phyloP scores from a whole-genome alignment of 2,329 filamentous ascomycete species.

The Alternaria sp. region DNA sequence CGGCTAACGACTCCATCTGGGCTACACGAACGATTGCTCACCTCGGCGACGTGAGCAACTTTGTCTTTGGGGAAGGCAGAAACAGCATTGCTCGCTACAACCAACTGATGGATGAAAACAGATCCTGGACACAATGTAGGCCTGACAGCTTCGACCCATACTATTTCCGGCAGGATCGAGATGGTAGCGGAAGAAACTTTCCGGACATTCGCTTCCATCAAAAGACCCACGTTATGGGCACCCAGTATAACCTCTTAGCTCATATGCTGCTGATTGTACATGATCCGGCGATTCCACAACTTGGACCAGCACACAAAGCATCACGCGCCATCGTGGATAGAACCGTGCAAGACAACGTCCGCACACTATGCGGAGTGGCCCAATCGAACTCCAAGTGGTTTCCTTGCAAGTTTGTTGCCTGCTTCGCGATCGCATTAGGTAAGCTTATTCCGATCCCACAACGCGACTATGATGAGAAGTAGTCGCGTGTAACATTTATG shows the following conservation, averaged over 20 bases:
- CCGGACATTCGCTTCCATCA: conserved; percentile 46
- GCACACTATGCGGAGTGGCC: conserved; percentile 44
- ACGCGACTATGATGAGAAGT: background rate
- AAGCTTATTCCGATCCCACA: conserved; percentile 3
- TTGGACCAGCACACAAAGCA: conserved; percentile 43
- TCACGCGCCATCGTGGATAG: conserved; percentile 40
- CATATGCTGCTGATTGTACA: conserved; percentile 46
- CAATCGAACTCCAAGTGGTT: conserved; percentile 43
- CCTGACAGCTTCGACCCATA: conserved; percentile 47
- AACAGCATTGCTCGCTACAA: conserved; percentile 39
- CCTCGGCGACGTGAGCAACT: conserved; percentile 47
- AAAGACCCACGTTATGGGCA: conserved; percentile 44
- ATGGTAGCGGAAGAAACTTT: conserved; percentile 42
- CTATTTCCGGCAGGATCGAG: conserved; percentile 41
- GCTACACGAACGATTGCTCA: conserved; percentile 52
- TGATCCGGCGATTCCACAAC: conserved; percentile 46
- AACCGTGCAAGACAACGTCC: conserved; percentile 44
- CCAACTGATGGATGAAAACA: conserved; percentile 45
- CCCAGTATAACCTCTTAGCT: conserved; percentile 45
- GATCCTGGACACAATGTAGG: conserved; percentile 38
- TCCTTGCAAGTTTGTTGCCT: conserved; percentile 46
- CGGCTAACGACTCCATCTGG: conserved; percentile 51
- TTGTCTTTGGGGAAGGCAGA: conserved; percentile 44
- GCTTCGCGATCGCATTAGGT: conserved; percentile 46
- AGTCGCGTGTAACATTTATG: background rate